Evolutionary conservation across 2,329 filamentous ascomycete genomes (phyloP), one percentile per base, ranked within the genome.

Genomic region (Aureobasidium sp.): DNA sequence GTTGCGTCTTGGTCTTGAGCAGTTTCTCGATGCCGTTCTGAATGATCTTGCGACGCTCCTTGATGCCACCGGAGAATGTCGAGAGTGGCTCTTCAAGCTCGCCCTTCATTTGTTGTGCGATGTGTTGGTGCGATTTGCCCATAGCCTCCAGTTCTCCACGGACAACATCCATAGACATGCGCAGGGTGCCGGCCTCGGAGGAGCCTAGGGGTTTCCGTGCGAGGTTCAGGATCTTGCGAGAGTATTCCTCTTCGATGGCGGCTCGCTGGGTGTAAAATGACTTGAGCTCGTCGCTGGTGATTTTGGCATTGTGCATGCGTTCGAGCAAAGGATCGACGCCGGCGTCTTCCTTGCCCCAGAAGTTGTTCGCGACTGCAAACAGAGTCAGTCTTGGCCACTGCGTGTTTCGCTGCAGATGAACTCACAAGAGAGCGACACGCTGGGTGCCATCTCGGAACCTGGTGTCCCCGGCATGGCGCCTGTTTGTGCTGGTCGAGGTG

Each of bases 281-380:
- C 72, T 90, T 93, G 56, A 99, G 77, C 77, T 99, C 94, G 76
- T 99, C 95, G 73, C 88, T 92, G 29, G 94, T 97, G 70, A 89
- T 86, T 80, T 99, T 99, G 53, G 94, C 91, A 75, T 87, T 88
- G 72, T 91, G 88, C 91, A 99, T 96, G 71, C 94, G 93, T 74
- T 93, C 90, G 34, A 99, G 83, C 71, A 99, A 84, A 63, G 94
- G 95, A 49, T 83, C 82, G 71, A 99, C 92, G 73, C 94, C 95
- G 57, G 93, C 94, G 81, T 99, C 94, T 75, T 97, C 93, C 81
- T 96, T 97, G 66, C 94, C 94, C 94, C 94, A 99, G 77, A 99
- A 99, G 75, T 99, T 99, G 79, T 99, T 99, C 71, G 94, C 93
- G 79, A 99, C 92, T 92, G 67, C 62, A 17, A 1, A 1, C n/a